Conservation (phyloP, 192 early-diverging fungal species). For the Umbelopsis vinacea region DNA sequence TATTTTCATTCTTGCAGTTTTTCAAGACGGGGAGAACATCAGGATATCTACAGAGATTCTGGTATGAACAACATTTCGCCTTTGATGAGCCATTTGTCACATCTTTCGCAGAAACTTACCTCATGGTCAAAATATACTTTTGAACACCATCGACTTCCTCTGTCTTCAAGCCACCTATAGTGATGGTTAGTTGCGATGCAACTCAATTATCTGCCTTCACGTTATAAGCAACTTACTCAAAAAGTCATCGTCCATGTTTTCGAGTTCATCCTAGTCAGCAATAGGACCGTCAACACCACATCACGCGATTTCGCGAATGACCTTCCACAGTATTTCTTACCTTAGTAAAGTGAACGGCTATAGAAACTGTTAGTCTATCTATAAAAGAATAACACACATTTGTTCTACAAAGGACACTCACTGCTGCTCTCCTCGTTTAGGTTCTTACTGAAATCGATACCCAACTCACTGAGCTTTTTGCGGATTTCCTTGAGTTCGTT, state of each 20-base stretch:
- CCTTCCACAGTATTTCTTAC: slow-evolving; percentile 4
- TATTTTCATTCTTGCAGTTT: slow-evolving; percentile 55
- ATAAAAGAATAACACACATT: slow-evolving; percentile 28
- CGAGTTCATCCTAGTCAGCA: slow-evolving; percentile 56
- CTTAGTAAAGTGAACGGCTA: slow-evolving; percentile 56
- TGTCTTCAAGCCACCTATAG: slow-evolving; percentile 51
- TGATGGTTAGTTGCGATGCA: background rate
- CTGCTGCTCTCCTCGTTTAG: slow-evolving; percentile 68
- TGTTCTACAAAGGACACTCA: slow-evolving; percentile 38
- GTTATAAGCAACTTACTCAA: slow-evolving; percentile 42
- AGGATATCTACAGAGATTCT: slow-evolving; percentile 1
- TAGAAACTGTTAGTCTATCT: slow-evolving; percentile 16
- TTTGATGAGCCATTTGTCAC: background rate
- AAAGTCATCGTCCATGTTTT: slow-evolving; percentile 75
- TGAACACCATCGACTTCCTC: slow-evolving; percentile 62
- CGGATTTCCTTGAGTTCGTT: slow-evolving; percentile 64
- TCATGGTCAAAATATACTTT: slow-evolving; percentile 73
- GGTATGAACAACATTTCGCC: background rate
- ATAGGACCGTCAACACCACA: background rate
- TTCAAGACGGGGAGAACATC: slow-evolving; percentile 49
- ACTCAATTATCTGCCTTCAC: background rate
- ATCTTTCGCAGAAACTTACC: slow-evolving; percentile 57
- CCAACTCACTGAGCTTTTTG: slow-evolving; percentile 69
- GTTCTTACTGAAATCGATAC: slow-evolving; percentile 74
- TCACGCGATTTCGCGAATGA: background rate